These are phyloP conservation scores for Saccharomycopsis malanga DNA, from an alignment of 805 yeast genomes.

Conservation along the genomic window DNA sequence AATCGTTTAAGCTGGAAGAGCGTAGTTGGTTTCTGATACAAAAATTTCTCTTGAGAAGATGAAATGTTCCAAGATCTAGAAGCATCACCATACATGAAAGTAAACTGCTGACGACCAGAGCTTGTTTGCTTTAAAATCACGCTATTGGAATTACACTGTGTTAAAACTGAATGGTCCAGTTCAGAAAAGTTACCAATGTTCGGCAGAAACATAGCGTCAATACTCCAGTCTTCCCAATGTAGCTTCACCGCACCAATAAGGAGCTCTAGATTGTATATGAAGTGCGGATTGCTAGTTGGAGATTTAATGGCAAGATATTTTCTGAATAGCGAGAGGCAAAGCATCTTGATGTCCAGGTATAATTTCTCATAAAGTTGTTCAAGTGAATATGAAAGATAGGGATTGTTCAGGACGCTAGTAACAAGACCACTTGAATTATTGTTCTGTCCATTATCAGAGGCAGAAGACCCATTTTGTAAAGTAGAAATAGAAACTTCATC, in stretches of 20 bases:
- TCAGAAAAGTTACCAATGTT: background rate
- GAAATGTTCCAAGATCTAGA: conserved; percentile 3
- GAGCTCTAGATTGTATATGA: background rate
- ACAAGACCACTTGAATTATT: background rate
- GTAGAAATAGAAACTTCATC: background rate
- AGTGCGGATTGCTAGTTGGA: no score
- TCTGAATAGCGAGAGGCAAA: no score
- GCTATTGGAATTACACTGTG: background rate
- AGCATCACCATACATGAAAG: background rate
- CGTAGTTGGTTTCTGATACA: conserved; percentile 3
- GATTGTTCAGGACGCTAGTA: no score
- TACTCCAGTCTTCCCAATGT: conserved; percentile 4
- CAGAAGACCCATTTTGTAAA: background rate
- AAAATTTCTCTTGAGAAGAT: conserved; percentile 1
- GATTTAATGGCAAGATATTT: no score
- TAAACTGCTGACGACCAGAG: background rate
- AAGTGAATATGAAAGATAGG: no score
- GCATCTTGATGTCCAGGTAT: no score
- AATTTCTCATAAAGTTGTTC: no score
- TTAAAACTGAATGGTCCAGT: background rate
- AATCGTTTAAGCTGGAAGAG: conserved; percentile 16
- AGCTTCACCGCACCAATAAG: background rate
- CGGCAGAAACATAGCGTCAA: background rate
- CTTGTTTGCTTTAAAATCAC: background rate
- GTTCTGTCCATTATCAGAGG: background rate